A percentile compares a stretch with the other conserved stretches of the same genome.
phyloP scores from a whole-genome alignment of 1,139 yeast species.

The Kodamaea sp. region DNA sequence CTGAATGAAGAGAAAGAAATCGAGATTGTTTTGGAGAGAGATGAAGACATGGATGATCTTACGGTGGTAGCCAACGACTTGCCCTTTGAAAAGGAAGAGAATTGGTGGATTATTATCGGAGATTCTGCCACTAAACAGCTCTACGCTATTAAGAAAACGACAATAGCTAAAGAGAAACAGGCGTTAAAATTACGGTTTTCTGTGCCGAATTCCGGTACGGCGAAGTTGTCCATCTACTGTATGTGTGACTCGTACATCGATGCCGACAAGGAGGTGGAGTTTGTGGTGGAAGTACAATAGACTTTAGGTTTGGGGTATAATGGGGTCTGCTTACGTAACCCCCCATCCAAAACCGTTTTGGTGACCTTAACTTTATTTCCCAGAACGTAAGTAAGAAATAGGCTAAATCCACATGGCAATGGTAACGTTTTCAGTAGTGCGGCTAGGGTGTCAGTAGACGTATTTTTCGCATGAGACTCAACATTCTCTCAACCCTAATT shows the following conservation, averaged over 20 bases:
- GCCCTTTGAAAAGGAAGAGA: constrained; percentile 65
- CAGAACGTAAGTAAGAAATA: too few relatives aligned
- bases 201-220: constrained; percentile 61
- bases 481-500: too few relatives aligned
- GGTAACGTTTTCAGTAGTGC: too few relatives aligned
- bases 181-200: constrained; percentile 55
- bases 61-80: constrained; percentile 56
- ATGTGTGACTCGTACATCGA: constrained; percentile 90
- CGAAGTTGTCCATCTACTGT: constrained; percentile 73
- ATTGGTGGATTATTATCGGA: constrained; percentile 90
- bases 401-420: too few relatives aligned
- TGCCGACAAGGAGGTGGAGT: constrained; percentile 77
- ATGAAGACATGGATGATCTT: constrained; percentile 73
- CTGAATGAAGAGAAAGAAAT: constrained; percentile 51
- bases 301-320: too few relatives aligned
- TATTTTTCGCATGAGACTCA: too few relatives aligned
- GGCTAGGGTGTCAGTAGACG: too few relatives aligned
- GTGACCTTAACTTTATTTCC: too few relatives aligned
- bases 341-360: too few relatives aligned
- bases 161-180: constrained; percentile 55
- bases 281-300: constrained; percentile 49
- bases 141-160: constrained; percentile 71
- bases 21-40: constrained; percentile 61
- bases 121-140: constrained; percentile 59
- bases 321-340: too few relatives aligned